Base-by-base conservation (phyloP, 139 green algal species). In the Asterochloris sp. region DNA sequence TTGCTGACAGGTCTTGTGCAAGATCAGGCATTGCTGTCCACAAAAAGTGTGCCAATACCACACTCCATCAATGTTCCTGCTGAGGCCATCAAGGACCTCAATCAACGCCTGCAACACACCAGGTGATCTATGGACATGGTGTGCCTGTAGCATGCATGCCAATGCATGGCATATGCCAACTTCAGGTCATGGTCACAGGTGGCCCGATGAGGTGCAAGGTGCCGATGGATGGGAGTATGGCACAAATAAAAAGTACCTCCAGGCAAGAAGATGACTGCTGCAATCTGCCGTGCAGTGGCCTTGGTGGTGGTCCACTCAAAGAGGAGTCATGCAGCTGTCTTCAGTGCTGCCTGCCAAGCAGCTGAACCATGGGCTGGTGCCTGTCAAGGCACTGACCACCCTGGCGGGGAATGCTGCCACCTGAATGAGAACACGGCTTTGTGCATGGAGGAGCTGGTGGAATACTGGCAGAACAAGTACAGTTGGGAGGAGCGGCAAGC, bases 181-280 rank as follows among this genome's bases (percentile, higher is more conserved):
- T n/a, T n/a, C n/a, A n/a, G n/a, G n/a, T n/a, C n/a, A n/a, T n/a
- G n/a, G n/a, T n/a, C n/a, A n/a, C 23, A n/a, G 80, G 6, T 77
- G 60, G 21, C 81, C 81, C 11, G 81, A 85, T 29, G 63, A 81
- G 28, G 47, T 85, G 12, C 24, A 28, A 29, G 81, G 64, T 29
- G 69, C 71, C 13, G 29, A 61, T 21, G n/a, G n/a, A n/a, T 85
- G 81, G 81, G 64, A 81, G 13, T 85, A 85, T 78, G 81, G 81
- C 15, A 62, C 81, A 38, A 38, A 85, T 12, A 19, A 54, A 23
- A 28, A 29, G 14, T 81, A 76, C 74, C 14, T 85, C 1, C 27
- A 82, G 78, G 78, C 75, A 12, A 38, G 54, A 8, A 71, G 15
- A 71, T 12, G 14, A 21, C 60, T 38, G 12, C 60, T 24, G 24